Conservation (phyloP, 495 filamentous ascomycete genomes). For the Talaromyces trachyspermus region DNA sequence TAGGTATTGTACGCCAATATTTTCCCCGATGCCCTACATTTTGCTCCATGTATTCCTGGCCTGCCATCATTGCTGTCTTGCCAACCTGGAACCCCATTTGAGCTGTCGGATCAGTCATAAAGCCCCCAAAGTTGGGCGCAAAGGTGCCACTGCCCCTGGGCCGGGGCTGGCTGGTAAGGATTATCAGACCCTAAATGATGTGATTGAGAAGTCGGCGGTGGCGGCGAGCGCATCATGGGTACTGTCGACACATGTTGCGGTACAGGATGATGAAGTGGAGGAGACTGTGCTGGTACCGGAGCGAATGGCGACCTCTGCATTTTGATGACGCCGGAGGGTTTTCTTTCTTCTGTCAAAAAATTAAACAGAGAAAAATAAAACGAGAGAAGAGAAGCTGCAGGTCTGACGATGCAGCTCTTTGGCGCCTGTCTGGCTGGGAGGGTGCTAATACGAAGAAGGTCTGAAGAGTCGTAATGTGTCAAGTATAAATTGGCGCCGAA, state of each 20-base stretch:
- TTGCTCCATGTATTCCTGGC: conserved; percentile 87
- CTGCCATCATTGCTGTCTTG: conserved; percentile 78
- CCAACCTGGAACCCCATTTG: conserved; percentile 95
- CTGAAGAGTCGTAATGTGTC: too few relatives aligned
- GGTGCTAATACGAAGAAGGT: background rate
- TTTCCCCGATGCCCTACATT: conserved; percentile 52
- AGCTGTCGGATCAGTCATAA: conserved; percentile 93
- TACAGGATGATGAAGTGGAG: conserved; percentile 95
- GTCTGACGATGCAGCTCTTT: too few relatives aligned
- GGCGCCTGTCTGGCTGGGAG: too few relatives aligned
- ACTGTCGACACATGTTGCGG: conserved; percentile 98
- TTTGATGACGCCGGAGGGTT: too few relatives aligned
- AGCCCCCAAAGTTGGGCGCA: conserved; percentile 71
- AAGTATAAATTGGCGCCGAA: too few relatives aligned
- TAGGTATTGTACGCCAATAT: background rate
- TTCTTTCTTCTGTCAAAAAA: too few relatives aligned
- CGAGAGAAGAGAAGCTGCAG: too few relatives aligned
- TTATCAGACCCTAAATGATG: conserved; percentile 66
- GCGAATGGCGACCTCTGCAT: conserved; percentile 84
- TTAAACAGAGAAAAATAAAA: too few relatives aligned
- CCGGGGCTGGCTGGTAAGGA: conserved; percentile 54
- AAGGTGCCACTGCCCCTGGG: conserved; percentile 45
- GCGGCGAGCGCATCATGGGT: conserved; percentile 95
- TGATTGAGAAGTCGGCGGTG: conserved; percentile 71
- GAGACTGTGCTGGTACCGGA: conserved; percentile 72